Base-by-base conservation (phyloP, 257 asterid species). In the Eustoma russellianum region DNA sequence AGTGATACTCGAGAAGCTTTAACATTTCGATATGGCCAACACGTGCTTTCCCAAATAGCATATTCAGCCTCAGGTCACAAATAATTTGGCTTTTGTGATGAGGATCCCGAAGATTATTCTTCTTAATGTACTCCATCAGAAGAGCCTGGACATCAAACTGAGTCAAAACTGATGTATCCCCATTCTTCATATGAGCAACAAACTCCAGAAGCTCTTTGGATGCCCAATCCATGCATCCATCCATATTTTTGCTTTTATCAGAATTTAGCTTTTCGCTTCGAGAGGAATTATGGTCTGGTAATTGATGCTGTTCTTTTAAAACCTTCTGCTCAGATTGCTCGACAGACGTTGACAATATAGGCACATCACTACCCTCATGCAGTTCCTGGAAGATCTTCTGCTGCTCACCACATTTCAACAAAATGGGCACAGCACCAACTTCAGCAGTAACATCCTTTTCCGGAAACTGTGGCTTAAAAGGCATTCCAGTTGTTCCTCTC, bases 21-120 rank as follows among this genome's bases (percentile, higher is more conserved):
- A 81, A 68, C 94, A 86, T 89, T 64, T 89, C 97, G 48, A 69
- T 69, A 63, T 79, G 93, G 58, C 85, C 87, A 53, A 89, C 82
- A 13, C 78, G 79, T 52, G 83, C 72, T 76, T 75, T 86, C 48
- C 97, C 82, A 65, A 89, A 89, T 45, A 89, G 63, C 67, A 68
- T 86, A 59, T 69, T 78, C 43, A 89, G 90, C 79, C 83, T 83
- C 19, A 52, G 50, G 62, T 89, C 97, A 47, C 97, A 89, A 49
- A 83, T 57, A 43, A 89, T 73, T 55, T 79, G 84, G 69, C 88
- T 81, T 79, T 83, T 81, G 66, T 47, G 70, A 9, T 56, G 82
- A 51, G 95, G 92, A 62, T 86, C 95, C 59, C 86, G 75, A 53
- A 89, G 97, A 54, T 79, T 79, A 68, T 85, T 77, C 64, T 48